Evolutionary conservation across 768 basidiomycete species (phyloP), one percentile per base, ranked within the genome.

Genomic region (Mycena pura): DNA sequence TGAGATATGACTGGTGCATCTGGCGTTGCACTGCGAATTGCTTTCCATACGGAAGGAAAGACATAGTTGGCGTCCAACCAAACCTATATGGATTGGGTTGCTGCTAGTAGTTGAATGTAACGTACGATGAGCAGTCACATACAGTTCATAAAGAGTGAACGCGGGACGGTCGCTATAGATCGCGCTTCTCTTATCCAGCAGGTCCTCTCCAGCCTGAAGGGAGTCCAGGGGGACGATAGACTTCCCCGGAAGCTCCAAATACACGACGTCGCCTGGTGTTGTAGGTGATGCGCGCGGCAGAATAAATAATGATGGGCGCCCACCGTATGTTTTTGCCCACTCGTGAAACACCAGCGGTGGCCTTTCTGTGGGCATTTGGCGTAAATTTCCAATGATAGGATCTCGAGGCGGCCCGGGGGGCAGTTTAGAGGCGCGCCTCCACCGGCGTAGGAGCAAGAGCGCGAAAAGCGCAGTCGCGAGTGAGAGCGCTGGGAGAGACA

Each of bases 301-400:
- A 58, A 25, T 45, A 25, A 25, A 19, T 14, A 34, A 39, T 38
- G 17, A 38, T 45, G 27, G 19, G 41, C 11, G 40, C 60, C n/a
- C 6, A 73, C 76, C 76, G 56, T 74, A 73, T 55, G 19, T 63
- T 57, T 70, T 67, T 1, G 70, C 59, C 75, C 73, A 75, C 50
- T 70, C 59, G 27, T 68, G 64, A 50, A 73, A 73, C 7, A 66
- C 61, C 28, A 46, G 27, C 31, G 58, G 43, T 27, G 50, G 41
- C 24, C 52, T 17, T n/a, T n/a, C 44, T 14, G 49, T 36, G 29
- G 58, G 58, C 58, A 60, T 60, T n/a, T 52, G 32, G 24, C 49
- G 31, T 24, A 60, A 38, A 60, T 60, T 36, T 24, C 58, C 58
- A 21, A 60, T 51, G 50, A 60, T 25, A 31, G 50, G 58, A 14